These are phyloP conservation scores for Parsonsia alboflavescens DNA, from an alignment of 257 asterid species.

Conservation along the genomic window DNA sequence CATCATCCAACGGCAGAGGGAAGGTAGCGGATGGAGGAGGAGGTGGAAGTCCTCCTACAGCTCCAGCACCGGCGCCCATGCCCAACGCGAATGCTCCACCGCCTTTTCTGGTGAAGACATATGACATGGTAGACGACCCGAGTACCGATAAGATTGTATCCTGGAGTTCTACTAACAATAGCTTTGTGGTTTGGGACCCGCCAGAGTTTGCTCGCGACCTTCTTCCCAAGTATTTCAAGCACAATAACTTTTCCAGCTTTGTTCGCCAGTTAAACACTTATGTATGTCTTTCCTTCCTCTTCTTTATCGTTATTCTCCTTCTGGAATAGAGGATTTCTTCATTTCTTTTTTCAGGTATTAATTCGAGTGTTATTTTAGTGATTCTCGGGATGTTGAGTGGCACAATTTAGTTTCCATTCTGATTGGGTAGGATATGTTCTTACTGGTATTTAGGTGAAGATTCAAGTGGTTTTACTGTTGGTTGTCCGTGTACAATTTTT, in stretches of 20 bases:
- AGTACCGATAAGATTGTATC: slow-evolving; percentile 61
- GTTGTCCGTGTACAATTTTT: not conserved
- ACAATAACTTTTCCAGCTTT: slow-evolving; percentile 77
- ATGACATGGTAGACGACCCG: slow-evolving; percentile 83
- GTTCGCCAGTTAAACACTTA: slow-evolving; percentile 52
- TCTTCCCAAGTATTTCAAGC: slow-evolving; percentile 76
- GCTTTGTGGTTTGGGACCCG: slow-evolving; percentile 79
- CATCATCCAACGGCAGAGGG: slow-evolving; percentile 14
- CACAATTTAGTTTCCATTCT: not conserved
- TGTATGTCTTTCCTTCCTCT: slow-evolving; percentile 16
- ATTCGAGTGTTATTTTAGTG: not conserved
- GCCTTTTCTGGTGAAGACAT: slow-evolving; percentile 72
- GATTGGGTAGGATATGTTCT: not conserved
- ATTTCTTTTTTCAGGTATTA: not conserved
- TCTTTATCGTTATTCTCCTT: not conserved
- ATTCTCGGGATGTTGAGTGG: not conserved
- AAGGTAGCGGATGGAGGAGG: slow-evolving; percentile 24
- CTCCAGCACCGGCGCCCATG: slow-evolving; percentile 46
- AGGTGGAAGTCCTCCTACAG: slow-evolving; percentile 9
- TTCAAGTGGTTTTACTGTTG: not conserved
- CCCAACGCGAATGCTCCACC: slow-evolving; percentile 56
- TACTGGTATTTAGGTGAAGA: not conserved
- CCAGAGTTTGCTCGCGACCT: slow-evolving; percentile 60
- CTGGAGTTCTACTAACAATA: slow-evolving; percentile 63
- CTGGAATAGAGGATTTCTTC: not conserved